A percentile compares a stretch with the other conserved stretches of the same genome.
Conservation (phyloP, 2,329 filamentous ascomycete species). For the Alternaria viburni region DNA sequence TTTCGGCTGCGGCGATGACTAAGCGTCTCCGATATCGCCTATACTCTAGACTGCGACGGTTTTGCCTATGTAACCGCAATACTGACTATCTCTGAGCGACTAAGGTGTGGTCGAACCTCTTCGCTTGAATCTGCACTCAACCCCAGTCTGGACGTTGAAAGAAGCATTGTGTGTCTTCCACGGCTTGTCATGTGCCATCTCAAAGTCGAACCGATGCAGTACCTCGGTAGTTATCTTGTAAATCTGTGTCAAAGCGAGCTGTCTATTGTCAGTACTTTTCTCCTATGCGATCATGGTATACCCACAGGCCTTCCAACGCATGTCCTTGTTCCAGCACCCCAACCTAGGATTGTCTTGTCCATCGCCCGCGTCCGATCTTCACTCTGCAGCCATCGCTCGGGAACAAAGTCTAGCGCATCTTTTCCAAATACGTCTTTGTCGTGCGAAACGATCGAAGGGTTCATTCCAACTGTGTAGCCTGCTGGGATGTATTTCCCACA, state of each 20-base stretch:
- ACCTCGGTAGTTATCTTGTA: constrained; percentile 29
- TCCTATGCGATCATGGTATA: constrained; percentile 8
- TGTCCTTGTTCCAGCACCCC: constrained; percentile 72
- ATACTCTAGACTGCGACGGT: not conserved
- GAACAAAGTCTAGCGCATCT: constrained; percentile 1
- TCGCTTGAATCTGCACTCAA: constrained; percentile 16
- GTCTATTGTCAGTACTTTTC: not conserved
- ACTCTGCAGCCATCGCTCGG: constrained; percentile 7
- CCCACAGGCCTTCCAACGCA: constrained; percentile 65
- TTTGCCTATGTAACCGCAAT: not conserved
- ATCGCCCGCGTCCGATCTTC: constrained; percentile 4
- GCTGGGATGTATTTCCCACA: constrained; percentile 66
- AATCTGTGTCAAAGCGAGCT: constrained; percentile 24
- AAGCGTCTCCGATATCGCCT: not conserved
- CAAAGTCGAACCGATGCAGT: constrained; percentile 20
- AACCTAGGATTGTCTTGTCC: constrained; percentile 41
- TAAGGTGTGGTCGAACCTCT: not conserved
- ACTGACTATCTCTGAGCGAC: not conserved
- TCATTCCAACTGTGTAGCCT: constrained; percentile 75
- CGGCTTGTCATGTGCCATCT: constrained; percentile 26
- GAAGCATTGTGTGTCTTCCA: constrained; percentile 28
- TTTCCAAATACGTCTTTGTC: constrained; percentile 1
- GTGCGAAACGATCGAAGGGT: constrained; percentile 63
- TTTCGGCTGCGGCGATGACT: not conserved
- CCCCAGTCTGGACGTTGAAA: constrained; percentile 27